Evolutionary conservation across 2,329 filamentous ascomycete genomes (phyloP), one percentile per base, ranked within the genome.

Genomic region (Pseudogymnoascus sp.): DNA sequence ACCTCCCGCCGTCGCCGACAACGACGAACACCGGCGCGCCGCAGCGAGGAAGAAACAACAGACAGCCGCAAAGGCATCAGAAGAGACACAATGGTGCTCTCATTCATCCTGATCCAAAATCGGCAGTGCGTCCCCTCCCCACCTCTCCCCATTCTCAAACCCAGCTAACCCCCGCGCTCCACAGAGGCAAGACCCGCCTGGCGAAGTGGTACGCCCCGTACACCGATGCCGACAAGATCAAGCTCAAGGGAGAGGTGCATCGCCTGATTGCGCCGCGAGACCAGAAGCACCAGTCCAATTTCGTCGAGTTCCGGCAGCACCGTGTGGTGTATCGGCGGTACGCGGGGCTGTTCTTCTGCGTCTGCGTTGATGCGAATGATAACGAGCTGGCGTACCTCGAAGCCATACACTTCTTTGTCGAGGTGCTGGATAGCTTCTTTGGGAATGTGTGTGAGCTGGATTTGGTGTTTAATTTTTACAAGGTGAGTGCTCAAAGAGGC

Each of bases 141-240:
- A 5, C 2, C 42, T 18, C 45, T 39, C 4, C n/a, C 62, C 18
- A n/a, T 1, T 1, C 27, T 58, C 31, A 39, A 12, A 9, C 5
- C 3, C 15, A 60, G 59, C 66, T 68, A 60, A 68, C 63, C 60
- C 58, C 64, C 67, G 10, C 42, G 7, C 18, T 12, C 12, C 9
- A 67, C 68, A 97, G 93, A 83, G 94, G 94, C 78, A 99, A 99
- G 81, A 99, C 94, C 70, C 89, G 94, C 70, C 84, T 99, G 67
- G 94, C 94, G 67, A 99, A 99, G 80, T 99, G 93, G 93, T 99
- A 99, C 81, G 90, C 89, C 68, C 93, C 94, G 65, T 99, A 97
- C 80, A 95, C 87, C 77, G 94, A 99, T 81, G 93, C 97, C 75
- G 92, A 99, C 76, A 99, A 99, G 81, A 90, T 99, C 76, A 97